Conservation (phyloP, 2,329 filamentous ascomycete genomes). For the Arthroderma sp. region DNA sequence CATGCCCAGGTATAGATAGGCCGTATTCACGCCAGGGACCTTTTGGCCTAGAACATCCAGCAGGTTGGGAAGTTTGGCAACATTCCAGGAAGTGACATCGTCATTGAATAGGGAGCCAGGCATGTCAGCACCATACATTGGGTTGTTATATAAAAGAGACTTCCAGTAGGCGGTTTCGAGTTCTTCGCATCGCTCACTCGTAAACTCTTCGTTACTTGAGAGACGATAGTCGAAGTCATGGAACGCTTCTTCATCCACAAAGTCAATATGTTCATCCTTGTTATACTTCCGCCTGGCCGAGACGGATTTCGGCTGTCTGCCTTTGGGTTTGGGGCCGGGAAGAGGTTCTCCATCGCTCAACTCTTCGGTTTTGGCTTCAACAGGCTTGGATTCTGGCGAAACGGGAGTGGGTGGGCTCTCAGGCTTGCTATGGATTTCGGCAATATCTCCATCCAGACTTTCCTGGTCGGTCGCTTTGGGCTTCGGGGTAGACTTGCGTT, state of each 20-base stretch:
- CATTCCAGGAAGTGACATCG: constrained; percentile 71
- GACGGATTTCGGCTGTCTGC: constrained; percentile 55
- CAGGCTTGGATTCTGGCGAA: constrained; percentile 40
- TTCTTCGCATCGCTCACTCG: constrained; percentile 81
- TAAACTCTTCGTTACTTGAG: constrained; percentile 72
- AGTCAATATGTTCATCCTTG: constrained; percentile 60
- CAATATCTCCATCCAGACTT: constrained; percentile 27
- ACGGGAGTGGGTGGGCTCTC: constrained; percentile 42
- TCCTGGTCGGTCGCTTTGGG: constrained; percentile 25
- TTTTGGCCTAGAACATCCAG: constrained; percentile 90
- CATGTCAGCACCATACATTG: constrained; percentile 93
- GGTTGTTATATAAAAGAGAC: constrained; percentile 84
- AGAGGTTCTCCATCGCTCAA: constrained; percentile 31
- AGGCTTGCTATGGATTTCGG: constrained; percentile 26
- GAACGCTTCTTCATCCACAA: constrained; percentile 81
- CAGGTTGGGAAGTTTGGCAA: constrained; percentile 85
- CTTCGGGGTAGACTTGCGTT: constrained; percentile 31
- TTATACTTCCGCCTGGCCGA: constrained; percentile 81
- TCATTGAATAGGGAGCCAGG: constrained; percentile 91
- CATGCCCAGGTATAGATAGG: constrained; percentile 96
- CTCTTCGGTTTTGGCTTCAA: constrained; percentile 44
- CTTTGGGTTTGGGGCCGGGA: constrained; percentile 33
- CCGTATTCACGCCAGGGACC: constrained; percentile 93
- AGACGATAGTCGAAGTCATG: constrained; percentile 83
- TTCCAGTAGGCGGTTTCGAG: constrained; percentile 95